phyloP scores from a whole-genome alignment of 2,329 filamentous ascomycete species.

The Scopulariopsis brevicaulis region DNA sequence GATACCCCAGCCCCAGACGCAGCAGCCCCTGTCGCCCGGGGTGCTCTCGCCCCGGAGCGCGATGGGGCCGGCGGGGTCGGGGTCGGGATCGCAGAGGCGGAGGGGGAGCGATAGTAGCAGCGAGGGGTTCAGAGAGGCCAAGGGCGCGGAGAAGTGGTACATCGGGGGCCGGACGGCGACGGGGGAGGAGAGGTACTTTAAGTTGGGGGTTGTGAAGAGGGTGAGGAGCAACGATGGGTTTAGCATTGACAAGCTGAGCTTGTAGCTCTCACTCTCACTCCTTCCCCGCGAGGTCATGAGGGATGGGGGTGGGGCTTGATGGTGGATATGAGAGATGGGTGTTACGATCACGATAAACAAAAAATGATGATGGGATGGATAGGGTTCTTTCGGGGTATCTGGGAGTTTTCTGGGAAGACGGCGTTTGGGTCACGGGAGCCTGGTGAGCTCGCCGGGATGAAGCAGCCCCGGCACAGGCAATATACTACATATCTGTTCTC shows the following conservation, averaged over 20 bases:
- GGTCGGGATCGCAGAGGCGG: constrained; percentile 24
- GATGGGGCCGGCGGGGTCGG: constrained; percentile 27
- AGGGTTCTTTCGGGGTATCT: neutral
- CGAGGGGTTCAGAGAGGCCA: constrained; percentile 64
- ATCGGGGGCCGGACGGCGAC: constrained; percentile 65
- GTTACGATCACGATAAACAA: neutral
- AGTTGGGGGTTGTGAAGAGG: constrained; percentile 63
- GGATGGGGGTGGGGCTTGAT: neutral
- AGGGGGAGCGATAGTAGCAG: constrained; percentile 65
- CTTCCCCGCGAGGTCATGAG: neutral
- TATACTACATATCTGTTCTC: no score
- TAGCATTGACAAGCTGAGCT: constrained; percentile 63
- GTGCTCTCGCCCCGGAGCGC: constrained; percentile 14
- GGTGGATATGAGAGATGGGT: neutral
- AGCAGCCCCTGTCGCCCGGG: neutral
- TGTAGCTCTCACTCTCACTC: constrained; percentile 32
- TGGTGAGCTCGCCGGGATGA: neutral
- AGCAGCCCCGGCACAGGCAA: neutral
- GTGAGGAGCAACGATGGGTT: constrained; percentile 64
- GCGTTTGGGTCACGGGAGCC: neutral
- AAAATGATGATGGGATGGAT: neutral
- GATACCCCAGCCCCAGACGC: constrained; percentile 5
- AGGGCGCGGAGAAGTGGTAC: constrained; percentile 70
- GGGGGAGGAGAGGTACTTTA: constrained; percentile 75
- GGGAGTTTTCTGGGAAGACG: neutral